Evolutionary conservation across 441 rosid genomes (phyloP).

Genomic region (Sinapis alba): DNA sequence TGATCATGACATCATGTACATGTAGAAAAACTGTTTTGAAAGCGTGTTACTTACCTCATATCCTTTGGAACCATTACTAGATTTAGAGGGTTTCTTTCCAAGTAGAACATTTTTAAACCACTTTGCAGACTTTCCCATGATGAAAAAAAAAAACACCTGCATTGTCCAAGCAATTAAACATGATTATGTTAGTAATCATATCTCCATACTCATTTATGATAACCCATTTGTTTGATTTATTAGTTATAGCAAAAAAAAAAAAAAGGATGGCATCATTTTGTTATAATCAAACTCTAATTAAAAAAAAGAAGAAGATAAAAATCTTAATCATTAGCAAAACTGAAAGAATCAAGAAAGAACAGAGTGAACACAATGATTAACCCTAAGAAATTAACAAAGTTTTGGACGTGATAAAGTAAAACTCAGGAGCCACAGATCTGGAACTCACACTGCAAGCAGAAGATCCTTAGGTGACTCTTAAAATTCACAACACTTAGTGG

Average conservation of each 20-base stretch:
- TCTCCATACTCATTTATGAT: neutral
- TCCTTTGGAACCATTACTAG: slow-evolving; percentile 43
- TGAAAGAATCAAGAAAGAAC: too few species aligned
- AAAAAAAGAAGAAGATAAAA: too few species aligned
- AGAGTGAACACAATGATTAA: slow-evolving; percentile 34
- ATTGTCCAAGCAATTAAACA: slow-evolving; percentile 35
- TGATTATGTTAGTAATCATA: neutral
- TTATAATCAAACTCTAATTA: slow-evolving; percentile 9
- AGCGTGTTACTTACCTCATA: slow-evolving; percentile 63
- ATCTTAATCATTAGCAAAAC: too few species aligned
- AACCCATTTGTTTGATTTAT: neutral
- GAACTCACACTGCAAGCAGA: slow-evolving; percentile 50
- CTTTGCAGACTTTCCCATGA: slow-evolving; percentile 82
- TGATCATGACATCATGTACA: neutral
- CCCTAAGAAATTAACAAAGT: neutral
- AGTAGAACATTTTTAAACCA: slow-evolving; percentile 79
- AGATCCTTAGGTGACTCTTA: slow-evolving; percentile 29
- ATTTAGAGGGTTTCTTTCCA: slow-evolving; percentile 84
- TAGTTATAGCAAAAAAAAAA: neutral
- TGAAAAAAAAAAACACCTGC: slow-evolving; percentile 27
- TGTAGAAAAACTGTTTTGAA: neutral
- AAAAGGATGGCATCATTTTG: neutral
- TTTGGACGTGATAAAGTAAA: neutral
- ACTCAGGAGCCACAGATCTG: slow-evolving; percentile 59
- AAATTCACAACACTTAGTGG: slow-evolving; percentile 50